Percentiles rank a stretch among this genome's conserved stretches.
These are phyloP conservation scores for Scutellaria minor DNA, from an alignment of 257 asterid species.

Conservation along the genomic window DNA sequence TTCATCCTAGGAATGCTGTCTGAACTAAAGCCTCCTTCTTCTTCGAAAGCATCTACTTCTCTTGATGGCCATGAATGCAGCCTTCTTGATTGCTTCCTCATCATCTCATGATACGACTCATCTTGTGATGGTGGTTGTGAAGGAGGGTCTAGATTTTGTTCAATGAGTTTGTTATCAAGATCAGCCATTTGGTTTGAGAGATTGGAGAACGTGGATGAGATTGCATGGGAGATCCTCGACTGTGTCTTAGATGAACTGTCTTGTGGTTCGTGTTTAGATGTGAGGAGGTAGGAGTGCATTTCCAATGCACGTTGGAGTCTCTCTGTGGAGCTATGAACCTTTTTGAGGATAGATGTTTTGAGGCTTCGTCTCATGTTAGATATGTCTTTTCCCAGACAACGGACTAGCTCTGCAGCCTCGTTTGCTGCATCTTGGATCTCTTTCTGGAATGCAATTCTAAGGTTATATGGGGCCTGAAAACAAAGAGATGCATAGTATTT, in stretches of 20 bases:
- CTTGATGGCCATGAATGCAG: constrained; percentile 69
- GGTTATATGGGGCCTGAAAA: constrained; percentile 62
- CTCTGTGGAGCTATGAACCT: constrained; percentile 54
- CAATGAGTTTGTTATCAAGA: constrained; percentile 25
- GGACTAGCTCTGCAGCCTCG: constrained; percentile 61
- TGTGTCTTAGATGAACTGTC: constrained; percentile 39
- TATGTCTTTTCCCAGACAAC: constrained; percentile 58
- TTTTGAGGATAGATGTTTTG: constrained; percentile 49
- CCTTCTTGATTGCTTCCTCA: constrained; percentile 69
- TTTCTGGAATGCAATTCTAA: constrained; percentile 54
- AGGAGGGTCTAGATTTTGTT: constrained; percentile 29
- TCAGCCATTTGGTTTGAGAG: constrained; percentile 39
- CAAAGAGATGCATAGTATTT: neutral
- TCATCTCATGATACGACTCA: constrained; percentile 52
- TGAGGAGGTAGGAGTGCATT: constrained; percentile 65
- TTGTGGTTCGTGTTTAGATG: constrained; percentile 40
- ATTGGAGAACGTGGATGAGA: constrained; percentile 43
- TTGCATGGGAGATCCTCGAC: constrained; percentile 37
- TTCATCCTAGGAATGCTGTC: constrained; percentile 50
- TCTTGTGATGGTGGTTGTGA: constrained; percentile 35
- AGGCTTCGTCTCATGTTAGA: constrained; percentile 49
- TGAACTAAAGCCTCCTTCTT: constrained; percentile 44
- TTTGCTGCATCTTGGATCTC: constrained; percentile 66
- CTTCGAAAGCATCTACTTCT: constrained; percentile 60
- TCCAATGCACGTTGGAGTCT: constrained; percentile 62